Evolutionary conservation across 1,284 basidiomycete genomes (phyloP).

Genomic region (Trichosporon faecale): DNA sequence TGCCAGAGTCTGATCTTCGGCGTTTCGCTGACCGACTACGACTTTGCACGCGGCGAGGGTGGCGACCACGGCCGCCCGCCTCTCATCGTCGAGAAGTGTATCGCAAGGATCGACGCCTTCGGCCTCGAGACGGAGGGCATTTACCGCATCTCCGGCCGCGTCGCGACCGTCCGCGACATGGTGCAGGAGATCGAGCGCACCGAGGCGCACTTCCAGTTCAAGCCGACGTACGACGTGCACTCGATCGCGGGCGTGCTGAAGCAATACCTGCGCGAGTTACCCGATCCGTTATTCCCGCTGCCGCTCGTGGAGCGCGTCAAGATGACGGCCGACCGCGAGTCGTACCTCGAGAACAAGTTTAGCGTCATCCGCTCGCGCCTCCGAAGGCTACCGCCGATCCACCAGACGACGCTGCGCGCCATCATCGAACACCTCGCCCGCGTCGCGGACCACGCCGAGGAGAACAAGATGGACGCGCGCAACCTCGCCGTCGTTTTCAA

Average conservation of each 20-base stretch:
- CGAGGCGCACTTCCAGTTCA: slow-evolving; percentile 78
- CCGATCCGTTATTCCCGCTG: slow-evolving; percentile 87
- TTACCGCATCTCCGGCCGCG: slow-evolving; percentile 63
- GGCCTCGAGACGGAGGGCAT: slow-evolving; percentile 75
- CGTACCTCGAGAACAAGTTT: slow-evolving; percentile 70
- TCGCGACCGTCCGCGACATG: slow-evolving; percentile 71
- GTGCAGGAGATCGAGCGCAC: slow-evolving; percentile 86
- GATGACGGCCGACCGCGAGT: slow-evolving; percentile 70
- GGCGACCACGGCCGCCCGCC: slow-evolving; percentile 64
- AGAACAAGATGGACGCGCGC: slow-evolving; percentile 83
- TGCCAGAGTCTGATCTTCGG: slow-evolving; percentile 82
- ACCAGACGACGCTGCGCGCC: slow-evolving; percentile 81
- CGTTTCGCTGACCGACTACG: slow-evolving; percentile 85
- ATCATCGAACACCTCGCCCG: slow-evolving; percentile 84
- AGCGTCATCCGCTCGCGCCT: slow-evolving; percentile 73
- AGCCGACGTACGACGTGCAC: slow-evolving; percentile 75
- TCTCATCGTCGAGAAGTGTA: slow-evolving; percentile 77
- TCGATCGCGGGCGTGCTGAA: slow-evolving; percentile 89
- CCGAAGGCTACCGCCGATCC: slow-evolving; percentile 75
- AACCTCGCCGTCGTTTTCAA: slow-evolving; percentile 82
- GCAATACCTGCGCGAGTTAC: slow-evolving; percentile 79
- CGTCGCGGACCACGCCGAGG: slow-evolving; percentile 65
- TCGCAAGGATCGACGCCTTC: slow-evolving; percentile 75
- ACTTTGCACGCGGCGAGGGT: slow-evolving; percentile 71
- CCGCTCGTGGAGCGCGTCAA: slow-evolving; percentile 77